Percentiles rank a stretch among this genome's conserved stretches.
Evolutionary conservation across 2,329 filamentous ascomycete genomes (phyloP).

Genomic region (Huntiella decipiens): DNA sequence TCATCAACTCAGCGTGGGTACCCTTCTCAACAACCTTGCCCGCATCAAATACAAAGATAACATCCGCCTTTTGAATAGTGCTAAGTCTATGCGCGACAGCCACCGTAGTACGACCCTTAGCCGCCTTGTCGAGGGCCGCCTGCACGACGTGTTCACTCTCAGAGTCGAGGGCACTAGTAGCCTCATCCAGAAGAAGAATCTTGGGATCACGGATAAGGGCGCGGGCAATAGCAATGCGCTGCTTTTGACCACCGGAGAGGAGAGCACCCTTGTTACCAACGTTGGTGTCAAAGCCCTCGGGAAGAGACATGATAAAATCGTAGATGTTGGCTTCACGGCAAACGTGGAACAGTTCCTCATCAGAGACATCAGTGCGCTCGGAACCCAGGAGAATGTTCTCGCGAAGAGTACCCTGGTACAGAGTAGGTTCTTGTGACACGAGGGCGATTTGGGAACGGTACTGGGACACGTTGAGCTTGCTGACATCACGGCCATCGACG

Average conservation of each 20-base stretch:
- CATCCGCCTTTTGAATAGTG: constrained; percentile 85
- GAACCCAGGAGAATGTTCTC: constrained; percentile 79
- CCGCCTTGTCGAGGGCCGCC: constrained; percentile 60
- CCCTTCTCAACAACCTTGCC: constrained; percentile 73
- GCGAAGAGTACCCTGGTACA: constrained; percentile 80
- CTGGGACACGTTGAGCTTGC: constrained; percentile 60
- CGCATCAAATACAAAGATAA: constrained; percentile 93
- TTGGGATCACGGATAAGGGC: constrained; percentile 82
- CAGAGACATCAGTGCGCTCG: constrained; percentile 39
- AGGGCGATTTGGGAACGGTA: constrained; percentile 73
- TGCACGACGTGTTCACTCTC: constrained; percentile 67
- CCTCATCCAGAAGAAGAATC: constrained; percentile 68
- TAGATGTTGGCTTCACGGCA: constrained; percentile 86
- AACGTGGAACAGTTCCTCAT: constrained; percentile 55
- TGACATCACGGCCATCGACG: constrained; percentile 70
- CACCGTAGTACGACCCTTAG: constrained; percentile 74
- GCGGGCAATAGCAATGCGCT: constrained; percentile 82
- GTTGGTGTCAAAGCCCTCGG: constrained; percentile 68
- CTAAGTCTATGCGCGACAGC: constrained; percentile 82
- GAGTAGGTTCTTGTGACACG: constrained; percentile 81
- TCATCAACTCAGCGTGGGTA: constrained; percentile 56
- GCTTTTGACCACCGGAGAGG: constrained; percentile 81
- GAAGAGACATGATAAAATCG: constrained; percentile 73
- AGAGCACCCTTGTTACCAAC: constrained; percentile 77
- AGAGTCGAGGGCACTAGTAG: constrained; percentile 57